Evolutionary conservation across 495 filamentous ascomycete species (phyloP), one percentile per base, ranked within the genome.

Genomic region (Penicillium canariense): DNA sequence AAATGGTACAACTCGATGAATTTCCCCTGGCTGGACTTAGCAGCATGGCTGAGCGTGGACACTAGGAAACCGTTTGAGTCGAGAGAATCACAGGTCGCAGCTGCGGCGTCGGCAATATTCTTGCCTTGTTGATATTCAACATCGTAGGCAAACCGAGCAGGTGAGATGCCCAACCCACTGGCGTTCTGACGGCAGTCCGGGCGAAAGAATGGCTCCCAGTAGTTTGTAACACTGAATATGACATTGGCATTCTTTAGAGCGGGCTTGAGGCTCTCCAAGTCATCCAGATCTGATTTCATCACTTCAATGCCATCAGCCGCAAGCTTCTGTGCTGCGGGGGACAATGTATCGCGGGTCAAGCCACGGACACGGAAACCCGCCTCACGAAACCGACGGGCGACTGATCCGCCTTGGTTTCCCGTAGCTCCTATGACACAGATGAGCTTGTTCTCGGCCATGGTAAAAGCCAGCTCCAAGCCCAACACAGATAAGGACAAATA

Each of bases 221-320:
- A 52, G 50, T 52, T 38, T 15, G 50, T 52, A 20, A 52, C 50
- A 2, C 38, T 38, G 50, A 52, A 52, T 3, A 52, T 52, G 11
- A 45, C 15, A 14, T 43, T 12, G 36, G 49, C 35, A 20, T 36
- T 36, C 27, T 4, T n/a, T 17, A 52, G 43, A 18, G 49, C 49
- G 18, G 5, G 23, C 26, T 42, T 44, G n/a, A 52, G 25, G 35
- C 36, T 30, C 26, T 26, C 38, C 25, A 52, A 10, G 11, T 52
- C 38, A 20, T 52, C 39, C 2, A 52, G 38, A 30, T 52, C 26
- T 1, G 8, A 36, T 34, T 44, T 23, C 2, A 52, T 38, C 3
- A 52, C 23, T 25, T 52, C 50, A 26, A 52, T 27, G 5, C 50
- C 50, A 15, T 52, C 34, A 11, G 27, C 6, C 10, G 4, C 25